These are phyloP conservation scores for Tulasnella sp. DNA, from an alignment of 768 basidiomycete genomes.

Conservation along the genomic window DNA sequence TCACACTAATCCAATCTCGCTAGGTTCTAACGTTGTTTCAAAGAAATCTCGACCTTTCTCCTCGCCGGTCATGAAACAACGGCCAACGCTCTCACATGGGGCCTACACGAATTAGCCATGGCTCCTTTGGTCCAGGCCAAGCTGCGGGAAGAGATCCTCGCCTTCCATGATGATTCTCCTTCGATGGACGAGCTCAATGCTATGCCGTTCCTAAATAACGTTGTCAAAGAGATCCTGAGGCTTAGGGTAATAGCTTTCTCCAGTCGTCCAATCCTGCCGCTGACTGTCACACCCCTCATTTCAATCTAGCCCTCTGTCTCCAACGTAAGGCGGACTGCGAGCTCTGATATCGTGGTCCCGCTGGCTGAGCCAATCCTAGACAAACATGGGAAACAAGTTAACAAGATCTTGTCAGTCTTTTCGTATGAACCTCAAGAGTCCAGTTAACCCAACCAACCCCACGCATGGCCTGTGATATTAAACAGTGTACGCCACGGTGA, in stretches of 20 bases:
- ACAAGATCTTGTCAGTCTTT: constrained; percentile 3
- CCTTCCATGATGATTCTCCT: constrained; percentile 16
- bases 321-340: background rate
- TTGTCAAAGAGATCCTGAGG: constrained; percentile 20
- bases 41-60: constrained; percentile 53
- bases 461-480: too few species aligned
- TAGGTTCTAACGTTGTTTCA: background rate
- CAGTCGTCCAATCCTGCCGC: too few species aligned
- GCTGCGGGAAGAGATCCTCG: constrained; percentile 34
- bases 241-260: constrained; percentile 15
- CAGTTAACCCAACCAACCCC: too few species aligned
- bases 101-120: background rate
- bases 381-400: background rate
- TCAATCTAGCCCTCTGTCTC: background rate
- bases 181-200: constrained; percentile 24
- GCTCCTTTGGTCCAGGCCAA: constrained; percentile 41
- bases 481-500: constrained; percentile 28
- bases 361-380: constrained; percentile 9
- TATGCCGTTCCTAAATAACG: constrained; percentile 26
- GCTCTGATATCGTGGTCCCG: constrained; percentile 10
- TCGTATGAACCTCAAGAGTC: background rate
- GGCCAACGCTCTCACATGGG: background rate
- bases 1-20: background rate
- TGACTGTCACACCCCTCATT: too few species aligned
- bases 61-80: constrained; percentile 53